These are phyloP conservation scores for Geotrichum ghanense DNA, from an alignment of 805 yeast genomes.

Conservation along the genomic window DNA sequence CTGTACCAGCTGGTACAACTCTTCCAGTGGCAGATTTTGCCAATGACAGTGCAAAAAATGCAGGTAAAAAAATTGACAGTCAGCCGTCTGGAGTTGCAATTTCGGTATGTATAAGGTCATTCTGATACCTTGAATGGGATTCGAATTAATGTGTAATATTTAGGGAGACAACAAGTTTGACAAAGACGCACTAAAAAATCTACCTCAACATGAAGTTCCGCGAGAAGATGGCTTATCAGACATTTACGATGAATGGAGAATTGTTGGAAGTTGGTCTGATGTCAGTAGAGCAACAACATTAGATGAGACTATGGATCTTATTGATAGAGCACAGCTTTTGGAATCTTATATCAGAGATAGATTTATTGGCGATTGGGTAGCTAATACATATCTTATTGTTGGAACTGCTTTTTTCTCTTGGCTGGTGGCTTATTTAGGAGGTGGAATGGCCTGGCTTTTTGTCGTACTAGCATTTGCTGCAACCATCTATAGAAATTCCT, in stretches of 20 bases:
- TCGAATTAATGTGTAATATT: too few species aligned
- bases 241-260: slow-evolving; percentile 79
- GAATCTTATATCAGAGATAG: slow-evolving; percentile 67
- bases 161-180: slow-evolving; percentile 6
- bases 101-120: too few species aligned
- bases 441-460: slow-evolving; percentile 73
- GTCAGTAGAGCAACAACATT: slow-evolving; percentile 45
- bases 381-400: slow-evolving; percentile 63
- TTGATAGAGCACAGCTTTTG: slow-evolving; percentile 57
- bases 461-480: slow-evolving; percentile 53
- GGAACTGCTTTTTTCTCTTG: slow-evolving; percentile 64
- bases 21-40: slow-evolving; percentile 22
- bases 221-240: neutral
- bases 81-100: neutral
- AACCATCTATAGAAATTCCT: slow-evolving; percentile 69
- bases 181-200: slow-evolving; percentile 10
- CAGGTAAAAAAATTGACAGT: slow-evolving; percentile 11
- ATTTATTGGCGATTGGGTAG: slow-evolving; percentile 94
- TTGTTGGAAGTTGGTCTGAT: slow-evolving; percentile 78
- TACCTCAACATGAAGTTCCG: slow-evolving; percentile 38
- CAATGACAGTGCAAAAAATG: slow-evolving; percentile 16
- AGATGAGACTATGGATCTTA: slow-evolving; percentile 62
- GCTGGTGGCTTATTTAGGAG: slow-evolving; percentile 63
- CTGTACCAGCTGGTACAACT: slow-evolving; percentile 21
- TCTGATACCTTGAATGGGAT: too few species aligned